Conservation (phyloP, 2,329 filamentous ascomycete genomes). For the Ramichloridium luteum region DNA sequence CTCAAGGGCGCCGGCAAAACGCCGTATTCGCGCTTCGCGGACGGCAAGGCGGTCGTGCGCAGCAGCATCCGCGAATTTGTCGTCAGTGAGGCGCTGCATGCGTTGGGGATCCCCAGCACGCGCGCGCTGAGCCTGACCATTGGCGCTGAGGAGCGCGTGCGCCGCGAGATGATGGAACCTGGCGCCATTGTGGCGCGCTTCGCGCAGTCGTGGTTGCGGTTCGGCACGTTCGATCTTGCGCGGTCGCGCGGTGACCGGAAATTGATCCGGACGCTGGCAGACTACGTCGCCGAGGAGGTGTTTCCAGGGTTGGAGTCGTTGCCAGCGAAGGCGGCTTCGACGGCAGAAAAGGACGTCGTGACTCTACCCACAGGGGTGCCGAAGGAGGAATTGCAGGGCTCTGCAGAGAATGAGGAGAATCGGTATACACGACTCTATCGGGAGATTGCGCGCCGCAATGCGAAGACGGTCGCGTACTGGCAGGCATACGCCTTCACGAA, state of each 20-base stretch:
- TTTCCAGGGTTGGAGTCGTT: slow-evolving; percentile 80
- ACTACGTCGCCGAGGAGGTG: slow-evolving; percentile 78
- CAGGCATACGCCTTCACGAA: slow-evolving; percentile 99
- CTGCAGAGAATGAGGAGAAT: slow-evolving; percentile 59
- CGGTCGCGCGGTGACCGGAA: slow-evolving; percentile 67
- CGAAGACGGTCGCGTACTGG: slow-evolving; percentile 79
- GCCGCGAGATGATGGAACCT: slow-evolving; percentile 71
- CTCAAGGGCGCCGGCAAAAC: slow-evolving; percentile 89
- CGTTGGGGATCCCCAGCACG: slow-evolving; percentile 74
- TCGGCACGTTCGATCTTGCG: slow-evolving; percentile 94
- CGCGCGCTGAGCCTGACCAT: slow-evolving; percentile 73
- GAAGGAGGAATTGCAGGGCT: slow-evolving; percentile 50
- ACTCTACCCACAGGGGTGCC: slow-evolving; percentile 26
- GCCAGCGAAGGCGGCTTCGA: slow-evolving; percentile 43
- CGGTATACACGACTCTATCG: slow-evolving; percentile 78
- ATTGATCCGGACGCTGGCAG: slow-evolving; percentile 60
- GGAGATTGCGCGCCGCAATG: slow-evolving; percentile 75
- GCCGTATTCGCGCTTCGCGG: slow-evolving; percentile 90
- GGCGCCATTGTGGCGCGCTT: slow-evolving; percentile 89
- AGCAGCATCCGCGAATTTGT: slow-evolving; percentile 92
- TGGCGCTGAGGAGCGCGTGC: slow-evolving; percentile 58
- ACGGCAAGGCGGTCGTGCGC: slow-evolving; percentile 84
- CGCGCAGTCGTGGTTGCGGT: slow-evolving; percentile 78
- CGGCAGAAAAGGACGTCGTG: slow-evolving; percentile 39
- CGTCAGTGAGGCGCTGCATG: slow-evolving; percentile 78